Evolutionary conservation across 371 early-diverging fungal genomes (phyloP).

Genomic region (Rhizopus microsporus): DNA sequence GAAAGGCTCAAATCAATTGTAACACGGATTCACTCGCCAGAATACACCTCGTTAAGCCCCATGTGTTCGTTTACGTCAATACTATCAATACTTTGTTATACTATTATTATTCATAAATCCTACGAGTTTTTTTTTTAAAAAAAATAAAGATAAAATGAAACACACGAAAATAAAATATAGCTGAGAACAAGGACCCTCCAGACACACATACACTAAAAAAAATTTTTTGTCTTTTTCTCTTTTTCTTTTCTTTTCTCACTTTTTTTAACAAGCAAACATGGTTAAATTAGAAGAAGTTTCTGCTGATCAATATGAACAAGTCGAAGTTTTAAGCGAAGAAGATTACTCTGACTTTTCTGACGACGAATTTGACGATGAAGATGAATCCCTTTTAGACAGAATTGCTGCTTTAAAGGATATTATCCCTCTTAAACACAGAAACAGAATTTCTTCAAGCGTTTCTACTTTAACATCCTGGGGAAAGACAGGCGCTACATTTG

Average conservation of each 20-base stretch:
- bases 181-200: slow-evolving; percentile 4
- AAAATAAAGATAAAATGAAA: too few species aligned
- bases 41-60: too few species aligned
- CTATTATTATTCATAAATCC: too few species aligned
- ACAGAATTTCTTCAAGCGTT: slow-evolving; percentile 52
- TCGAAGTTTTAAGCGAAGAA: slow-evolving; percentile 48
- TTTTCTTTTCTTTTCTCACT: slow-evolving; percentile 14
- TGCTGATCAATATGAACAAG: slow-evolving; percentile 47
- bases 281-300: slow-evolving; percentile 59
- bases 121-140: too few species aligned
- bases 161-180: background rate
- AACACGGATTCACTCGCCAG: too few species aligned
- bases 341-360: slow-evolving; percentile 61
- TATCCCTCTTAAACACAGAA: slow-evolving; percentile 70
- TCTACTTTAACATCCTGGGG: slow-evolving; percentile 59
- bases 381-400: slow-evolving; percentile 71
- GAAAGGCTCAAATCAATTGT: too few species aligned
- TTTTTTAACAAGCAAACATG: slow-evolving; percentile 31
- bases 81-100: too few species aligned
- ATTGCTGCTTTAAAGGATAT: slow-evolving; percentile 76
- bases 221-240: slow-evolving; percentile 13
- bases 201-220: background rate
- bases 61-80: too few species aligned
- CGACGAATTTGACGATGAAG: slow-evolving; percentile 52
- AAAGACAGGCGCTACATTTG: slow-evolving; percentile 57